These are phyloP conservation scores for Naumovozyma dairenensis DNA, from an alignment of 805 yeast species.

Conservation along the genomic window DNA sequence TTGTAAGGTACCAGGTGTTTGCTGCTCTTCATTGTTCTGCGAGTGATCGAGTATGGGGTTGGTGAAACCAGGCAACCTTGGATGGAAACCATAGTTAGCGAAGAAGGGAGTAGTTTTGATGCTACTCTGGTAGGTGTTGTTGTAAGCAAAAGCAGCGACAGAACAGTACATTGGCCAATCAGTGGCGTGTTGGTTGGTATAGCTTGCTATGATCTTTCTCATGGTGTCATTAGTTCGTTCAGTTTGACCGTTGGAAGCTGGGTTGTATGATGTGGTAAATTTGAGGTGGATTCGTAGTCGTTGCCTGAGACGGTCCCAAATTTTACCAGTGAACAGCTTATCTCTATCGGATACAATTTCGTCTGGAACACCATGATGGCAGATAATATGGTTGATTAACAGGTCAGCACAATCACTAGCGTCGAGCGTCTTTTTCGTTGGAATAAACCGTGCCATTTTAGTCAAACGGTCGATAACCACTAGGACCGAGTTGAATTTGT, in stretches of 20 bases:
- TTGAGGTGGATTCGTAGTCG: no score
- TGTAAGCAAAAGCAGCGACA: conserved; percentile 1
- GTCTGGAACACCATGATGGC: background rate
- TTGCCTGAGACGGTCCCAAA: background rate
- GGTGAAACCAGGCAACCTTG: conserved; percentile 1
- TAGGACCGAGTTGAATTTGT: background rate
- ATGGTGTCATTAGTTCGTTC: conserved; percentile 1
- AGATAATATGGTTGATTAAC: background rate
- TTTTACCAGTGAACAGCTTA: background rate
- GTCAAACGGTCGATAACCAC: conserved; percentile 1
- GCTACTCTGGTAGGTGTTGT: background rate
- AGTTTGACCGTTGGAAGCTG: background rate
- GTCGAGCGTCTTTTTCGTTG: background rate
- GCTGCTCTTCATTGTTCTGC: no score
- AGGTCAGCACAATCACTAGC: background rate
- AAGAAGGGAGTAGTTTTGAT: conserved; percentile 1
- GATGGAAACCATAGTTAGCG: conserved; percentile 3
- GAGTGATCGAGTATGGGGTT: background rate
- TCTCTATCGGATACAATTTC: background rate
- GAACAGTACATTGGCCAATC: background rate
- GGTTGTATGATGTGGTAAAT: no score
- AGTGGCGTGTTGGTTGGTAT: background rate
- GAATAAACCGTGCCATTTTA: background rate
- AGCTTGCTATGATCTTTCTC: background rate
- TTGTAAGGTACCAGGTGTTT: no score